Conservation (phyloP, 2,329 filamentous ascomycete species). For the Aspergillus nomiae region DNA sequence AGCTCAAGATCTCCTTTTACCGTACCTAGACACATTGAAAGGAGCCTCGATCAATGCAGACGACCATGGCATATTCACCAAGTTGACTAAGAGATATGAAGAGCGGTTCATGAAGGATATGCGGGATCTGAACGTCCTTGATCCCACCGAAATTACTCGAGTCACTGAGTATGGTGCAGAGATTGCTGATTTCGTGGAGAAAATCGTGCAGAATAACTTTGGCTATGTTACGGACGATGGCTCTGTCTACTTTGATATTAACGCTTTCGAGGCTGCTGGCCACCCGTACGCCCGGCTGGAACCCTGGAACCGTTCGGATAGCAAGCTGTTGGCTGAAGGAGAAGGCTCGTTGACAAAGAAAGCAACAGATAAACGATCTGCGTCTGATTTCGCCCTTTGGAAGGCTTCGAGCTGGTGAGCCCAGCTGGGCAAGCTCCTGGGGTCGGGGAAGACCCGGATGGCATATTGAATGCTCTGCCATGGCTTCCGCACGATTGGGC, state of each 20-base stretch:
- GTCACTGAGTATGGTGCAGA: slow-evolving; percentile 92
- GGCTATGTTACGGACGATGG: slow-evolving; percentile 75
- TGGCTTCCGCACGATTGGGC: slow-evolving; percentile 88
- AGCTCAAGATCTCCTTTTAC: slow-evolving; percentile 70
- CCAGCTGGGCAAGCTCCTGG: slow-evolving; percentile 86
- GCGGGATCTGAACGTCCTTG: slow-evolving; percentile 78
- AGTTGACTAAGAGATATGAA: slow-evolving; percentile 83
- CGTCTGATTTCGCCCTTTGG: slow-evolving; percentile 90
- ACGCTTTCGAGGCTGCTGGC: slow-evolving; percentile 78
- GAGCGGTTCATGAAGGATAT: slow-evolving; percentile 87
- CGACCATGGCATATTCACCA: slow-evolving; percentile 78
- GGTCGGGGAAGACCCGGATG: slow-evolving; percentile 85
- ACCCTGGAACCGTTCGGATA: slow-evolving; percentile 82
- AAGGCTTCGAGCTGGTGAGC: slow-evolving; percentile 93
- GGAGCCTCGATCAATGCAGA: slow-evolving; percentile 59
- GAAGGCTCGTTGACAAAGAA: slow-evolving; percentile 74
- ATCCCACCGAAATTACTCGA: slow-evolving; percentile 78
- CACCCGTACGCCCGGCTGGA: slow-evolving; percentile 84
- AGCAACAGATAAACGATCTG: slow-evolving; percentile 68
- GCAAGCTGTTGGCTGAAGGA: slow-evolving; percentile 80
- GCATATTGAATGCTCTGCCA: slow-evolving; percentile 97
- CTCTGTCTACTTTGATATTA: slow-evolving; percentile 93
- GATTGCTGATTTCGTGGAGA: slow-evolving; percentile 82
- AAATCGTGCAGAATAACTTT: slow-evolving; percentile 81
- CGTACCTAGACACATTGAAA: slow-evolving; percentile 72